Conservation (phyloP, 164 flowering plant species). For the Tinospora cordifolia region DNA sequence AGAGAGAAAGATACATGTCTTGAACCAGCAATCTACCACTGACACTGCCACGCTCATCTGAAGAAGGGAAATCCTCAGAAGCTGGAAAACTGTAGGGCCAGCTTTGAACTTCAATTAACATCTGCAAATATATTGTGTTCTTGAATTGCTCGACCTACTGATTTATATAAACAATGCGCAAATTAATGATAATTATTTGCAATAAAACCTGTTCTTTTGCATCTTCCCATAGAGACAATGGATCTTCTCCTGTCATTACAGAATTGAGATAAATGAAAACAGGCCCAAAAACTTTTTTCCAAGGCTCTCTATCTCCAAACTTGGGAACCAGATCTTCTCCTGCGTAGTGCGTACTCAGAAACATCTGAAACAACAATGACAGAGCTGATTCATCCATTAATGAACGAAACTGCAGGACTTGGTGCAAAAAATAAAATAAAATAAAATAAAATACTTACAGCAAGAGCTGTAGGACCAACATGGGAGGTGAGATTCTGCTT, state of each 20-base stretch:
- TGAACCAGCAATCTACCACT: constrained; percentile 52
- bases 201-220: constrained; percentile 76
- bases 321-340: constrained; percentile 44
- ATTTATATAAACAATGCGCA: too few species aligned
- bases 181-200: too few species aligned
- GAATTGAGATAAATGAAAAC: constrained; percentile 70
- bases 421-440: too few species aligned
- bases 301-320: constrained; percentile 47
- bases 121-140: constrained; percentile 31
- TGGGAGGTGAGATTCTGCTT: constrained; percentile 85
- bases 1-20: too few species aligned
- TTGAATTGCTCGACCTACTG: too few species aligned
- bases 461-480: constrained; percentile 66
- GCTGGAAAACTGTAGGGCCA: constrained; percentile 84
- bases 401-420: too few species aligned
- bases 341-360: constrained; percentile 65
- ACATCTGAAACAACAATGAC: constrained; percentile 38
- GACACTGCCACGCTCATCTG: constrained; percentile 49
- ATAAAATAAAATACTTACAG: constrained; percentile 45
- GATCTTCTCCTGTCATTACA: too few species aligned
- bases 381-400: neutral
- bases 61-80: constrained; percentile 49
- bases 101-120: constrained; percentile 44
- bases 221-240: too few species aligned
- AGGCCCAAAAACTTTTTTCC: constrained; percentile 95